A percentile compares a stretch with the other conserved stretches of the same genome.
phyloP scores from a whole-genome alignment of 805 yeast genomes.

The Starmerella bombicola region DNA sequence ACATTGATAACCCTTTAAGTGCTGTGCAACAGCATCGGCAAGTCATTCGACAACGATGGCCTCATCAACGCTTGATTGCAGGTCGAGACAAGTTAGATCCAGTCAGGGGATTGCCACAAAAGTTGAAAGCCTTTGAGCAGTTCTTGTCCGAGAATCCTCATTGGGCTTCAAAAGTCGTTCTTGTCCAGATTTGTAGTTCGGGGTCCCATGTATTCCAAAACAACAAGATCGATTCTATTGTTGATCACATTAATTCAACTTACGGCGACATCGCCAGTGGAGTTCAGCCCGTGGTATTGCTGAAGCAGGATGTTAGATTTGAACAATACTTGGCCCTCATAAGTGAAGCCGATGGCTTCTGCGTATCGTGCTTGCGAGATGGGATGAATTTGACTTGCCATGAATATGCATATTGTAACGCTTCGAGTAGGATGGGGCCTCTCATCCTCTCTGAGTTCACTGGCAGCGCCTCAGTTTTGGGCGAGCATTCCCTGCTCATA shows the following conservation, averaged over 20 bases:
- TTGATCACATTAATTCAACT: conserved; percentile 67
- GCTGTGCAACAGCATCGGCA: conserved; percentile 39
- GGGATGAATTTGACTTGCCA: conserved; percentile 96
- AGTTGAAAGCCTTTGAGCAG: conserved; percentile 72
- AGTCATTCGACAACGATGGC: conserved; percentile 70
- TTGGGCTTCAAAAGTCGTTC: conserved; percentile 52
- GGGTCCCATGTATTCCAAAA: conserved; percentile 30
- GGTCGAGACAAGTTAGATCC: conserved; percentile 81
- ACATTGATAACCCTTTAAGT: conserved; percentile 27
- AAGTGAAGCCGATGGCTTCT: conserved; percentile 74
- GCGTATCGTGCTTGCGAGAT: conserved; percentile 85
- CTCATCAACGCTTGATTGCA: conserved; percentile 54
- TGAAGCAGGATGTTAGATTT: conserved; percentile 80
- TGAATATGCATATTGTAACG: conserved; percentile 72
- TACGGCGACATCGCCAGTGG: conserved; percentile 56
- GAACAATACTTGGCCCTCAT: conserved; percentile 80
- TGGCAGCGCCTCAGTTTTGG: conserved; percentile 75
- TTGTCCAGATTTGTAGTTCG: conserved; percentile 63
- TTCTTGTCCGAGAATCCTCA: conserved; percentile 64
- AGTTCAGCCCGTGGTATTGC: conserved; percentile 70
- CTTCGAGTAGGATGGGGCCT: conserved; percentile 42
- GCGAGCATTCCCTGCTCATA: conserved; percentile 54
- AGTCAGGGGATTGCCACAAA: conserved; percentile 79
- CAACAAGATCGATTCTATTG: conserved; percentile 58
- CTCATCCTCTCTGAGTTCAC: conserved; percentile 83